Evolutionary conservation across 116 monocot species (phyloP), one percentile per base, ranked within the genome.

Genomic region (Posidonia oceanica): DNA sequence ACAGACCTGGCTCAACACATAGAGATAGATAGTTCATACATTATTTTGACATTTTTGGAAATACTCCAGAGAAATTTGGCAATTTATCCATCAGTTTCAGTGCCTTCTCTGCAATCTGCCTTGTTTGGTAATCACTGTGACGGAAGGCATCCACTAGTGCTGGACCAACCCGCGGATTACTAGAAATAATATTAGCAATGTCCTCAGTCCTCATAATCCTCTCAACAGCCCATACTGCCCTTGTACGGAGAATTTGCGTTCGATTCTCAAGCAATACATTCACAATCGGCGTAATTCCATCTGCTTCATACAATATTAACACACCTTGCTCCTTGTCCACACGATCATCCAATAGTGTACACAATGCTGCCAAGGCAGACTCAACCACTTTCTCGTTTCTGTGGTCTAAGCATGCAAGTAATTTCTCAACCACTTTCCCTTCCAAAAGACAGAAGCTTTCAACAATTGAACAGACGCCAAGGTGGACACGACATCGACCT

Each of bases 401-500:
- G 39, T 96, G 88, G 70, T 86, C 88, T 54, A 72, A 72, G 69
- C 94, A 90, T 58, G 83, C 84, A 66, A 96, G 73, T 66, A 96
- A 64, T 59, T 88, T 91, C 69, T 83, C 85, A 5, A 91, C 81
- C 18, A 82, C 79, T 37, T 72, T 83, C 59, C 85, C 85, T 70
- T 92, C 78, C 58, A 90, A 58, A 8, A 98, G 80, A 68, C 97
- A 98, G 75, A 98, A 96, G 20, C 65, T 89, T 44, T 87, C 87
- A 71, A 64, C 86, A 58, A 80, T 62, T 4, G 91, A 91, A 66
- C 92, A 92, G 63, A 85, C 64, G 23, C 97, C 97, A 23, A 38
- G 76, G 68, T 98, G 97, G 40, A 98, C 77, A 13, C 54, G 68
- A 64, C 97, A 98, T 6, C 83, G 38, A 20, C 82, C 89, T 23